These are phyloP conservation scores for Toxicodendron radicans DNA, from an alignment of 345 rosid genomes.

Conservation along the genomic window DNA sequence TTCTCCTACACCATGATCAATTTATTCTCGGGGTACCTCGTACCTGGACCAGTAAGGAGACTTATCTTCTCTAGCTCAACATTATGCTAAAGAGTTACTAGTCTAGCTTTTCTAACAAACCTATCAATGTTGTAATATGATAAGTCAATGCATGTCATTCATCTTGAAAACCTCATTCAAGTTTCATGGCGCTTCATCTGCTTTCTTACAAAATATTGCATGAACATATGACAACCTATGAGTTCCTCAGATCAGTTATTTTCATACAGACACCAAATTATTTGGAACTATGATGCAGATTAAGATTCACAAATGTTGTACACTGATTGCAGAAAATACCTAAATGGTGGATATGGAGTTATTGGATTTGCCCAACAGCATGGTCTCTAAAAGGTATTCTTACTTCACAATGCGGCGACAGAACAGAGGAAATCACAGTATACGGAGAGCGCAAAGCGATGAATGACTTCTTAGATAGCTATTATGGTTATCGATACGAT, in stretches of 20 bases:
- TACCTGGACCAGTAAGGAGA: neutral
- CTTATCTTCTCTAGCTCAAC: neutral
- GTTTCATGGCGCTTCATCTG: neutral
- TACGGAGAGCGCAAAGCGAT: constrained; percentile 30
- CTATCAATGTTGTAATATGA: neutral
- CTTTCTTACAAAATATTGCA: neutral
- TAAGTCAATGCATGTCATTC: neutral
- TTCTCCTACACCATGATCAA: no score
- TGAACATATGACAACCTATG: neutral
- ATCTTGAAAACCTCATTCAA: neutral
- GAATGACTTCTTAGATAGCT: constrained; percentile 24
- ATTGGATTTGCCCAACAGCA: neutral
- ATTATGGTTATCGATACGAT: constrained; percentile 34
- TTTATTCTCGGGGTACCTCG: no score
- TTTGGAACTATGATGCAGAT: no score
- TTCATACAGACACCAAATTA: no score
- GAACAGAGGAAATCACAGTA: constrained; percentile 20
- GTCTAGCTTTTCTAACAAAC: no score
- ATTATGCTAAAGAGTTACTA: no score
- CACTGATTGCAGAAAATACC: no score
- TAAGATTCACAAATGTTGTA: neutral
- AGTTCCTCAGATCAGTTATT: no score
- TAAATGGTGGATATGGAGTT: no score
- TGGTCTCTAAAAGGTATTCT: no score
- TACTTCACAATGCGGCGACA: no score